phyloP scores from a whole-genome alignment of 805 yeast genomes.

The Wickerhamomyces strasburgensis region DNA sequence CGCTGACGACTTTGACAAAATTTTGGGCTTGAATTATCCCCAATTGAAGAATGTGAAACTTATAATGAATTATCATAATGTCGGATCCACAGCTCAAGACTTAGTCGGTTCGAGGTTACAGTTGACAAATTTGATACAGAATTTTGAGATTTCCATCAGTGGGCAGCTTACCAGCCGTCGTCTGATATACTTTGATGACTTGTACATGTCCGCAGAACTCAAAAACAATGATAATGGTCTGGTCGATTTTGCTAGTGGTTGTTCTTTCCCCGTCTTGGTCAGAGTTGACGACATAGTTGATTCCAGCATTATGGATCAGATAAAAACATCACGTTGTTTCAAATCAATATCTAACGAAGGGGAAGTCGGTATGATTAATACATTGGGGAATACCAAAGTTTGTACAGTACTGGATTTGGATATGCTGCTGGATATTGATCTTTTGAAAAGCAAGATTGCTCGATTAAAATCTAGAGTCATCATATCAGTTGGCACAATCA shows the following conservation, averaged over 20 bases:
- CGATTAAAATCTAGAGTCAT: slow-evolving; percentile 6
- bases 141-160: neutral
- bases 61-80: slow-evolving; percentile 10
- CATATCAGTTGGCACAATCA: slow-evolving; percentile 1
- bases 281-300: neutral
- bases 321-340: slow-evolving; percentile 1
- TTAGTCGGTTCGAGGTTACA: slow-evolving; percentile 8
- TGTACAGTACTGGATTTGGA: slow-evolving; percentile 3
- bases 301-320: slow-evolving; percentile 1
- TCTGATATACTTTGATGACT: slow-evolving; percentile 13
- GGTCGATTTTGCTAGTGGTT: slow-evolving; percentile 7
- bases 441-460: neutral
- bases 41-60: neutral
- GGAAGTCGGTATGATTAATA: slow-evolving; percentile 7
- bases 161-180: slow-evolving; percentile 7
- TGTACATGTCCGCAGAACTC: slow-evolving; percentile 7
- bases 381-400: slow-evolving; percentile 6
- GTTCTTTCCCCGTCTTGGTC: slow-evolving; percentile 5
- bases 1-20: neutral
- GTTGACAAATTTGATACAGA: slow-evolving; percentile 2
- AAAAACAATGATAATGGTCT: slow-evolving; percentile 1
- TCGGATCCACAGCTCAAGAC: slow-evolving; percentile 5
- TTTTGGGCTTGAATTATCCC: neutral
- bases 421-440: neutral
- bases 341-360: slow-evolving; percentile 9